phyloP scores from a whole-genome alignment of 352 stramenopile genomes.

The Plasmopara viticola region DNA sequence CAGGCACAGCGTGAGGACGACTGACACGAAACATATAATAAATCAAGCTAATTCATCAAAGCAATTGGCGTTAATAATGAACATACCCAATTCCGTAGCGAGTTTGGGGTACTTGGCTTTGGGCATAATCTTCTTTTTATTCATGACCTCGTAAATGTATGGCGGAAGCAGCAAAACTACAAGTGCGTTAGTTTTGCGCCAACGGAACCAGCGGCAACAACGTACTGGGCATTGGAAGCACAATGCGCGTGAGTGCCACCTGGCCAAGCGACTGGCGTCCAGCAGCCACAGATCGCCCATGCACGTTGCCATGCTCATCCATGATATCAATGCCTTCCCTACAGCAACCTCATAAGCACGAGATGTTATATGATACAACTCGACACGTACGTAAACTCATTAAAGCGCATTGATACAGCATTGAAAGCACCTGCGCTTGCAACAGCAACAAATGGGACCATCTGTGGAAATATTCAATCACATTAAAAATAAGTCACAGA shows the following conservation, averaged over 20 bases:
- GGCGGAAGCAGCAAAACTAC: slow-evolving; percentile 73
- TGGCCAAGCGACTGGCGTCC: slow-evolving; percentile 75
- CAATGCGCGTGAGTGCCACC: slow-evolving; percentile 72
- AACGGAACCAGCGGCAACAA: not conserved
- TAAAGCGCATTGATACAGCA: slow-evolving; percentile 84
- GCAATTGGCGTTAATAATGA: too few species aligned
- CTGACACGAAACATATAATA: slow-evolving; percentile 8
- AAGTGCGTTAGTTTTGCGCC: too few species aligned
- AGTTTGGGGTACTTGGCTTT: slow-evolving; percentile 64
- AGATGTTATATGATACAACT: not conserved
- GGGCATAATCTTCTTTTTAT: slow-evolving; percentile 70
- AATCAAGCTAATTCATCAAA: too few species aligned
- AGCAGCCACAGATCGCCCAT: slow-evolving; percentile 68
- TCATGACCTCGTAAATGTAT: slow-evolving; percentile 75
- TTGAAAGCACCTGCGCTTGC: slow-evolving; percentile 80
- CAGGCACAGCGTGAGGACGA: slow-evolving; percentile 70
- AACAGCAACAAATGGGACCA: slow-evolving; percentile 79
- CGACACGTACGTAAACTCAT: slow-evolving; percentile 66
- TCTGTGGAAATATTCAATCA: slow-evolving; percentile 26
- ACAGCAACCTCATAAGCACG: slow-evolving; percentile 3
- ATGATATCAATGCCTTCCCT: slow-evolving; percentile 83
- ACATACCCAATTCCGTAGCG: slow-evolving; percentile 65
- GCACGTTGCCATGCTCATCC: slow-evolving; percentile 69
- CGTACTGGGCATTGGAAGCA: slow-evolving; percentile 75
- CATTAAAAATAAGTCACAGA: not conserved